A percentile compares a stretch with the other conserved stretches of the same genome.
These are phyloP conservation scores for Rhynchospora tenuis DNA, from an alignment of 176 grass and related monocot species.

Conservation along the genomic window DNA sequence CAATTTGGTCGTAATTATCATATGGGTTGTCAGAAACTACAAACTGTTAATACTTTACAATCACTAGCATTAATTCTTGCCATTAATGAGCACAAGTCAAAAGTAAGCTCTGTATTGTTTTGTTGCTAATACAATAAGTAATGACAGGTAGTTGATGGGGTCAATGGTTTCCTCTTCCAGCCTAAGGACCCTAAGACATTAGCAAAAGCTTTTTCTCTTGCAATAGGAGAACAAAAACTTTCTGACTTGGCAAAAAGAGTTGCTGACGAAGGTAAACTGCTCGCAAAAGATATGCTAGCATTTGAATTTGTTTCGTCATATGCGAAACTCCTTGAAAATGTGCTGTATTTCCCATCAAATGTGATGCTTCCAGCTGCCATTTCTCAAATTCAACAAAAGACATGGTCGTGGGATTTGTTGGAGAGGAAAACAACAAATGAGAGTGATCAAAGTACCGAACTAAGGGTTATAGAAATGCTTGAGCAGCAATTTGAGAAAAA, in stretches of 20 bases:
- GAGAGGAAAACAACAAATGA: constrained; percentile 40
- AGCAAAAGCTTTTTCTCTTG: constrained; percentile 47
- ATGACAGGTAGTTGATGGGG: constrained; percentile 66
- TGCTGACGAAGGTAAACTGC: constrained; percentile 52
- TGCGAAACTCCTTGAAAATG: constrained; percentile 78
- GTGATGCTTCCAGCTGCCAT: constrained; percentile 48
- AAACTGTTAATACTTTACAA: neutral
- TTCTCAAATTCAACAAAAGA: constrained; percentile 63
- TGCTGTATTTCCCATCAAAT: constrained; percentile 79
- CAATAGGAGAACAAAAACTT: constrained; percentile 52
- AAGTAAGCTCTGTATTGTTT: neutral
- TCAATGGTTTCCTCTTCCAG: constrained; percentile 71
- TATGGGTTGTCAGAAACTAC: neutral
- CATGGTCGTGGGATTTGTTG: constrained; percentile 79
- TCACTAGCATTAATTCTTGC: neutral
- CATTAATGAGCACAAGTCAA: neutral
- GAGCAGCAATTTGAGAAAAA: constrained; percentile 41
- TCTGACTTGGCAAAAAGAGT: constrained; percentile 53
- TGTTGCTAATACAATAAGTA: neutral
- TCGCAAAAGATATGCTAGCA: constrained; percentile 82
- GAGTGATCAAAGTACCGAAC: constrained; percentile 8
- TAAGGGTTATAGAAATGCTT: constrained; percentile 45
- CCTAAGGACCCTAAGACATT: constrained; percentile 42
- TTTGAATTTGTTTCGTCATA: constrained; percentile 69
- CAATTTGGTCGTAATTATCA: neutral